Evolutionary conservation across 108 stramenopile genomes (phyloP).

Genomic region (Stephanodiscus minutulus): DNA sequence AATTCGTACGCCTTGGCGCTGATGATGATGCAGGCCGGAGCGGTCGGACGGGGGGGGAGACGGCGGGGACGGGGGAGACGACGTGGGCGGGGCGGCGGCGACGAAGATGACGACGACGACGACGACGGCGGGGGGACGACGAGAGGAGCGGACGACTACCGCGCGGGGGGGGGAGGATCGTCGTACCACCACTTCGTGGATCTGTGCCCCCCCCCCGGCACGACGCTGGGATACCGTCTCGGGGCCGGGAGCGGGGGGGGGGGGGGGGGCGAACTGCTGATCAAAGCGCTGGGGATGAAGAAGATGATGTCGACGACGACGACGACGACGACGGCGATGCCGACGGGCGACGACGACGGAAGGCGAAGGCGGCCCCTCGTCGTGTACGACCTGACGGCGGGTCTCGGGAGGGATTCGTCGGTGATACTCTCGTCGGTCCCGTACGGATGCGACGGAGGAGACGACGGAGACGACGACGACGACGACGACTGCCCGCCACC

Average conservation of each 20-base stretch:
- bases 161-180: too few relatives aligned
- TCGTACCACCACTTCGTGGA: slow-evolving; percentile 70
- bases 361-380: too few relatives aligned
- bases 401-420: slow-evolving; percentile 78
- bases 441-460: slow-evolving; percentile 24
- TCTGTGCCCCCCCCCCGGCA: slow-evolving; percentile 58
- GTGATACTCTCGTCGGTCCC: slow-evolving; percentile 53
- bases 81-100: slow-evolving; percentile 14
- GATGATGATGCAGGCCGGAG: not conserved
- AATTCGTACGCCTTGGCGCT: not conserved
- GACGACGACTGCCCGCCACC: not conserved
- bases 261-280: slow-evolving; percentile 57
- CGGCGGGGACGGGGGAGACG: too few relatives aligned
- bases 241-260: not conserved
- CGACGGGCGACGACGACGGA: not conserved
- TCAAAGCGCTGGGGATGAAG: slow-evolving; percentile 58
- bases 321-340: slow-evolving; percentile 5
- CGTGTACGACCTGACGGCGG: slow-evolving; percentile 84
- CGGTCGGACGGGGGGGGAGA: too few relatives aligned
- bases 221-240: slow-evolving; percentile 48
- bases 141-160: too few relatives aligned
- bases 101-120: too few relatives aligned
- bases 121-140: too few relatives aligned
- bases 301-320: slow-evolving; percentile 38
- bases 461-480: not conserved